phyloP scores from a whole-genome alignment of 202 grass and related monocot genomes.

The Sporobolus alterniflorus region DNA sequence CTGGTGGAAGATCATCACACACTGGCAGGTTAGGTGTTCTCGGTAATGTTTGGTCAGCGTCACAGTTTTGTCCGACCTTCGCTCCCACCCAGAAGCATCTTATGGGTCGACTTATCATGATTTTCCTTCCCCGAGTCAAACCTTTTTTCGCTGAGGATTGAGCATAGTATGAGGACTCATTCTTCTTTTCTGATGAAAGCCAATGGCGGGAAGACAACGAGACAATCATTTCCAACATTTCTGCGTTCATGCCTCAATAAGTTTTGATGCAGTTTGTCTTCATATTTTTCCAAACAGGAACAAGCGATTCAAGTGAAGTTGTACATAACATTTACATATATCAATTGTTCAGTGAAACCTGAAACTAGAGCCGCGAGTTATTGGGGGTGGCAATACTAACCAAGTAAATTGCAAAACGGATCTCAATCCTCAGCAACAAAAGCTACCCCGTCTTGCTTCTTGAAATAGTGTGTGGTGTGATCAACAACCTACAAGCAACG shows the following conservation, averaged over 20 bases:
- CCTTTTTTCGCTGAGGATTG: neutral
- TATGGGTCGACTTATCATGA: neutral
- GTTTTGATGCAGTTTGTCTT: too few species aligned
- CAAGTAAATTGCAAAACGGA: neutral
- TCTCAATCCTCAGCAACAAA: conserved; percentile 73
- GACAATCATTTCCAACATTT: neutral
- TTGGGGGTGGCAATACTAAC: neutral
- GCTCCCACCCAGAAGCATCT: neutral
- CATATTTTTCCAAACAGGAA: too few species aligned
- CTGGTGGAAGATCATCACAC: neutral
- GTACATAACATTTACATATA: conserved; percentile 35
- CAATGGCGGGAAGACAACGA: neutral
- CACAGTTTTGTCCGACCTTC: neutral
- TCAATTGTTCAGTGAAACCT: neutral
- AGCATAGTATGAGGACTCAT: neutral
- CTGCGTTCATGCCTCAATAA: neutral
- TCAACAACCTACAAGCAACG: conserved; percentile 67
- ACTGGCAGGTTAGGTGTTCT: neutral
- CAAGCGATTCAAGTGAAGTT: neutral
- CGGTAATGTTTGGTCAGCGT: conserved; percentile 2
- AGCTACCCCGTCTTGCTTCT: conserved; percentile 50
- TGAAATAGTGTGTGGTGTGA: conserved; percentile 77
- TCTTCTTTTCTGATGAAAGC: too few species aligned
- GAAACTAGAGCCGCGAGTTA: too few species aligned
- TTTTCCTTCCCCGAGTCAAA: neutral